Base-by-base conservation (phyloP, 1,284 basidiomycete genomes). In the Pseudozyma thailandica region DNA sequence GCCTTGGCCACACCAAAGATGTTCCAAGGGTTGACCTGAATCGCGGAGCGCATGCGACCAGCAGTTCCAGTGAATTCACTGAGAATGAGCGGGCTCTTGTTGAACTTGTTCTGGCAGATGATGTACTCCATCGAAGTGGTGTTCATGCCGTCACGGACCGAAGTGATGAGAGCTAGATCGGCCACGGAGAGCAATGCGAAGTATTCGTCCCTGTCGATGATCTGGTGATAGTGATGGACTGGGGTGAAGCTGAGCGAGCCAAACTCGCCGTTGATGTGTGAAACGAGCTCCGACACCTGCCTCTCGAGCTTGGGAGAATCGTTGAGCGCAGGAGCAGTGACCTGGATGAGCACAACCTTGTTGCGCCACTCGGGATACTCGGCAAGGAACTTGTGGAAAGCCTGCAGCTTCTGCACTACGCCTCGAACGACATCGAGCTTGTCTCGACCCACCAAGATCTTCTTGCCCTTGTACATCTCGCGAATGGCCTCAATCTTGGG, bases 141-240 rank as follows among this genome's bases (percentile, higher is more conserved):
- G 87, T 98, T 98, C 95, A 98, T 98, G 9, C 95, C 95, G 81
- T 98, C 95, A 27, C 95, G 89, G 7, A 98, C 88, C 0, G 93
- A 93, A 0, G 95, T 98, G 84, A 98, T 96, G 25, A 98, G 90
- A 8, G 92, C 94, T 21, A 98, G 87, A 83, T 98, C 95, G 12
- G 95, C 95, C 0, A 94, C 94, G 26, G 90, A 91, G 20, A 98
- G 87, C n/a, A 98, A 87, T 1, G 93, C 95, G 84, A 97, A 98
- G 85, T 97, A 98, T 84, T 98, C 95, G 84, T 98, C 93, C 83
- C 84, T 72, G 83, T 96, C 95, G 78, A 98, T 90, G 5, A 93
- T 90, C 85, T 98, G 95, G 85, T 98, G 95, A 48, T 98, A 98
- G 82, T 98, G 96, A 82, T 98, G 95, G n/a, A 98, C 92, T 10